Percentiles rank a stretch among this genome's conserved stretches.
Conservation (phyloP, 1,284 basidiomycete genomes). For the Cerioporus squamosus region DNA sequence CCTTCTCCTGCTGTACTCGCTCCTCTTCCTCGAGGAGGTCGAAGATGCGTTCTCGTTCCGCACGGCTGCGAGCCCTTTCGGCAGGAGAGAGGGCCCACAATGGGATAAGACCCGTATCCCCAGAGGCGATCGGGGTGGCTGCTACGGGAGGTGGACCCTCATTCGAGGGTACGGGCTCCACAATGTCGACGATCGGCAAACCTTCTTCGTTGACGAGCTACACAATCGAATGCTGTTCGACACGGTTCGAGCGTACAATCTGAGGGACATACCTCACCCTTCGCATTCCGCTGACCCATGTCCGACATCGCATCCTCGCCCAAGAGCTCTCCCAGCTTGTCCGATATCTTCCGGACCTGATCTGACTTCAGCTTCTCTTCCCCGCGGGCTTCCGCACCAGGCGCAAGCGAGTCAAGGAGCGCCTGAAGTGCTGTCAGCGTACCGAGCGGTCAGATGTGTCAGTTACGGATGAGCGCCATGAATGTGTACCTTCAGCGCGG, state of each 20-base stretch:
- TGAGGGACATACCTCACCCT: slow-evolving; percentile 60
- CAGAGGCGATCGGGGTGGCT: slow-evolving; percentile 20
- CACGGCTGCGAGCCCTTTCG: slow-evolving; percentile 52
- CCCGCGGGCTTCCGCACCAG: slow-evolving; percentile 32
- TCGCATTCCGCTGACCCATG: slow-evolving; percentile 49
- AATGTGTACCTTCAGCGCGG: slow-evolving; percentile 36
- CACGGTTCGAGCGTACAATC: slow-evolving; percentile 8
- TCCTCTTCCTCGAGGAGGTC: slow-evolving; percentile 77
- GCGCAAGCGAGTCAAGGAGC: slow-evolving; percentile 52
- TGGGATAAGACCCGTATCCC: slow-evolving; percentile 52
- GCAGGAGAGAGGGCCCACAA: slow-evolving; percentile 49
- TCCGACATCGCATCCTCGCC: slow-evolving; percentile 45
- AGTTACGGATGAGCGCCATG: slow-evolving; percentile 5
- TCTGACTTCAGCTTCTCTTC: slow-evolving; percentile 48
- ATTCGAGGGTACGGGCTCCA: slow-evolving; percentile 52
- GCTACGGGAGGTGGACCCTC: slow-evolving; percentile 5
- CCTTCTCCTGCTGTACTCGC: slow-evolving; percentile 43
- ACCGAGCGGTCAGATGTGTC: slow-evolving; percentile 17
- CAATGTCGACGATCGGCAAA: slow-evolving; percentile 76
- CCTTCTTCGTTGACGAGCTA: slow-evolving; percentile 78
- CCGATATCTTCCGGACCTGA: slow-evolving; percentile 56
- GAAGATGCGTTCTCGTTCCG: slow-evolving; percentile 65
- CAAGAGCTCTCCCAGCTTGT: slow-evolving; percentile 65
- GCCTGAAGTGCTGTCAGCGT: slow-evolving; percentile 51
- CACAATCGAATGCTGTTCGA: slow-evolving; percentile 11